Conservation (phyloP, 257 asterid genomes). For the Hygrophila difformis region DNA sequence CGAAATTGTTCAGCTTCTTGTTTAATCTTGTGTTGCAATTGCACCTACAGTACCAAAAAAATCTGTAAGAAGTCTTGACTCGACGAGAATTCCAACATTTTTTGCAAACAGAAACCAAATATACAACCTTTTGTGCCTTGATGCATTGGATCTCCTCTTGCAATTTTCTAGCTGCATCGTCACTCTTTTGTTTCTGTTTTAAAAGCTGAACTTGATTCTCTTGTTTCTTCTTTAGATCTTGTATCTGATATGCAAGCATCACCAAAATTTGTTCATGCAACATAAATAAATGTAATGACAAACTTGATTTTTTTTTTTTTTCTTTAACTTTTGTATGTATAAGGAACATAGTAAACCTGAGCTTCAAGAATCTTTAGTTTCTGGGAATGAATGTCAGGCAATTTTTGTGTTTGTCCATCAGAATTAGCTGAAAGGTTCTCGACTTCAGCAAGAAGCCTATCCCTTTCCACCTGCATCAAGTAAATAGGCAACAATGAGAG, state of each 20-base stretch:
- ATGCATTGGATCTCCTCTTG: slow-evolving; percentile 96
- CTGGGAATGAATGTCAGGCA: slow-evolving; percentile 53
- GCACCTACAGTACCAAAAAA: slow-evolving; percentile 56
- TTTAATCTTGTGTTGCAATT: slow-evolving; percentile 89
- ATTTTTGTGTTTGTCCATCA: slow-evolving; percentile 56
- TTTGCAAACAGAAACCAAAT: slow-evolving; percentile 9
- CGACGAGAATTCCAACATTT: neutral
- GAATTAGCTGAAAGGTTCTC: slow-evolving; percentile 57
- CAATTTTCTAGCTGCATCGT: slow-evolving; percentile 84
- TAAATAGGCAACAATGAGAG: slow-evolving; percentile 4
- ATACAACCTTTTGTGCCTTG: slow-evolving; percentile 81
- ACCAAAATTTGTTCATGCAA: neutral
- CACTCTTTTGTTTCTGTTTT: slow-evolving; percentile 96
- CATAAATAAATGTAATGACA: too few species aligned
- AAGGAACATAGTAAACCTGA: slow-evolving; percentile 31
- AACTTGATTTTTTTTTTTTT: too few species aligned
- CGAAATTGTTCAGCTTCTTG: slow-evolving; percentile 98
- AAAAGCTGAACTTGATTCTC: slow-evolving; percentile 90
- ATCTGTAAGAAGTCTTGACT: slow-evolving; percentile 8
- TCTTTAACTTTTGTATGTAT: too few species aligned
- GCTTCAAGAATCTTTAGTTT: slow-evolving; percentile 54
- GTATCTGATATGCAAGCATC: slow-evolving; percentile 49
- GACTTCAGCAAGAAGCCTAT: slow-evolving; percentile 49
- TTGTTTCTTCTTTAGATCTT: slow-evolving; percentile 94
- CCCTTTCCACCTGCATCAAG: slow-evolving; percentile 46